Evolutionary conservation across 495 filamentous ascomycete species (phyloP), one percentile per base, ranked within the genome.

Genomic region (Cryomyces minteri): DNA sequence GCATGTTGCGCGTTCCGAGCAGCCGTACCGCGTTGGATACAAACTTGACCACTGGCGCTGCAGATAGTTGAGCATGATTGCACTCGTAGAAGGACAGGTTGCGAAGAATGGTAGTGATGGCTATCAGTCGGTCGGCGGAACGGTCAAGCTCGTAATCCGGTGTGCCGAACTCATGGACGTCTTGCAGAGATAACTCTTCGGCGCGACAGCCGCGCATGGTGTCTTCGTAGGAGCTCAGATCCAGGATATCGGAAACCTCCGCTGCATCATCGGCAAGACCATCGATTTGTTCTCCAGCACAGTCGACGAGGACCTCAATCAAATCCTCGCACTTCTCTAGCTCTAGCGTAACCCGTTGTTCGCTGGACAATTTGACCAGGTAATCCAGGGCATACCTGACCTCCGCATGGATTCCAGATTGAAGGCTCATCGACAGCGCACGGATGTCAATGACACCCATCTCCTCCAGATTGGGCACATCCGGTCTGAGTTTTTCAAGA

Each of bases 351-450:
- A 55, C 60, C 2, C 67, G 60, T 6, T 72, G 64, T 33, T 81
- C 77, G 31, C 74, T 69, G 8, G 85, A 80, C 5, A 94, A 59
- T 11, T 77, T 76, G 7, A 74, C 77, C 6, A 98, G 69, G 1
- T 79, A 82, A 60, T 95, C 90, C 42, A 98, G 63, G 9, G 90
- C 88, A 51, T 93, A 63, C 7, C 87, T 78, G 29, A 94, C 76
- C 58, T 98, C 90, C 9, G 76, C 77, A 53, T 84, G 74, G 43
- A 98, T 83, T 4, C 88, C 90, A 47, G 82, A 93, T 49, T 92
- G 84, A n/a, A 98, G 67, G 54, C 84, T 83, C 70, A 84, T 83
- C 1, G 77, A 93, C 37, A 98, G 68, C n/a, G 88, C 85, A 51
- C 85, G 82, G 30, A 95, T 79, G 54, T 98, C 88, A 45, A 98